Percentiles rank a stretch among this genome's conserved stretches.
phyloP scores from a whole-genome alignment of 345 rosid species.

The Euphorbia pulcherrima region DNA sequence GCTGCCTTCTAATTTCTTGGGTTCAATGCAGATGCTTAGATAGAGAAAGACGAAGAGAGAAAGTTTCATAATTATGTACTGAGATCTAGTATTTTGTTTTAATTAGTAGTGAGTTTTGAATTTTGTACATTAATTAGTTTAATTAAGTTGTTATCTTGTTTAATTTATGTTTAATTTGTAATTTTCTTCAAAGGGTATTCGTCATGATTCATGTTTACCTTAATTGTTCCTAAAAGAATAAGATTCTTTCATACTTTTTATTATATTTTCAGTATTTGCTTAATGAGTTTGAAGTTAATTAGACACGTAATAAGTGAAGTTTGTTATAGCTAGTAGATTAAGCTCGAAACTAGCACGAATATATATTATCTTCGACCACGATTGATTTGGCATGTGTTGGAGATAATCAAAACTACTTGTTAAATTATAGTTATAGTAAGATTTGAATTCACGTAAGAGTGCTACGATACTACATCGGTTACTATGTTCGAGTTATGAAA shows the following conservation, averaged over 20 bases:
- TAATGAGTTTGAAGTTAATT: too few species aligned
- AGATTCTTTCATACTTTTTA: background rate
- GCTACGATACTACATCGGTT: too few species aligned
- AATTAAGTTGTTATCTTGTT: background rate
- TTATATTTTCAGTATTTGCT: background rate
- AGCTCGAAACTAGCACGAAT: too few species aligned
- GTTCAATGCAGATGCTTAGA: slow-evolving; percentile 60
- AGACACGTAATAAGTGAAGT: too few species aligned
- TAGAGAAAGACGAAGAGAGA: slow-evolving; percentile 19
- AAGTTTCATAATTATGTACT: too few species aligned
- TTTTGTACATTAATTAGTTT: slow-evolving; percentile 5
- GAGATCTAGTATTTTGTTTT: background rate
- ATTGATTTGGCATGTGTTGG: too few species aligned
- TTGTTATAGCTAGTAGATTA: too few species aligned
- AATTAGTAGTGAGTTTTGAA: slow-evolving; percentile 8
- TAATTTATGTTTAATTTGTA: background rate
- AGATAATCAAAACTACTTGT: too few species aligned
- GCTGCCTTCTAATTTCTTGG: slow-evolving; percentile 35
- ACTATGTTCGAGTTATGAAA: too few species aligned
- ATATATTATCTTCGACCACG: too few species aligned
- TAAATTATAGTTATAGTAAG: too few species aligned
- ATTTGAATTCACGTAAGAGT: too few species aligned
- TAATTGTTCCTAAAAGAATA: background rate
- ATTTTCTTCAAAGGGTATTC: background rate
- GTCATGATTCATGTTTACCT: background rate